A percentile compares a stretch with the other conserved stretches of the same genome.
Evolutionary conservation across 2,329 filamentous ascomycete species (phyloP).

Genomic region (Diplodia sapinea): DNA sequence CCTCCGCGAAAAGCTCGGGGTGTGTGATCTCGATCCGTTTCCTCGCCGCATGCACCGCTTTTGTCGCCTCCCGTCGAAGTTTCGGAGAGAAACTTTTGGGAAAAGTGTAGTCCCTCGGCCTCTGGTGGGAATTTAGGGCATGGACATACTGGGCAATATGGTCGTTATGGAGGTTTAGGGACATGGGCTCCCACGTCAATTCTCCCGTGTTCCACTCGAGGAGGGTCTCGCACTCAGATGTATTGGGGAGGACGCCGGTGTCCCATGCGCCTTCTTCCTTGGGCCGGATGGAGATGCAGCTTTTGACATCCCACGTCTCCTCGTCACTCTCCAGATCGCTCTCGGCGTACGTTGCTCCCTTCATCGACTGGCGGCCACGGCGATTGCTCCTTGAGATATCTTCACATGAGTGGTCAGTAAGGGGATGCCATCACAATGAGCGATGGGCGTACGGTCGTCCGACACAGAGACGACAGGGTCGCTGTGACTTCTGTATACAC

Average conservation of each 20-base stretch:
- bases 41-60: background rate
- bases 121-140: background rate
- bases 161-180: background rate
- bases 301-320: too few species aligned
- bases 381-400: too few species aligned
- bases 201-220: background rate
- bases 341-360: too few species aligned
- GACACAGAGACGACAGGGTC: too few species aligned
- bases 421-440: too few species aligned
- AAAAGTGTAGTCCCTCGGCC: background rate
- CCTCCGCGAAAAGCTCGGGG: background rate
- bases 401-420: too few species aligned
- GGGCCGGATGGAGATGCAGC: too few species aligned
- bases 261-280: background rate
- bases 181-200: background rate
- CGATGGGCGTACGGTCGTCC: background rate
- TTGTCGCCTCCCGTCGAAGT: background rate
- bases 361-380: too few species aligned
- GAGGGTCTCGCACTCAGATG: background rate
- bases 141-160: background rate
- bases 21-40: background rate
- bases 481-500: too few species aligned
- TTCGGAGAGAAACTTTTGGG: background rate
- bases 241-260: background rate
- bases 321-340: too few species aligned